phyloP scores from a whole-genome alignment of 108 stramenopile species.

The Pseudonitzschia delicatissima region DNA sequence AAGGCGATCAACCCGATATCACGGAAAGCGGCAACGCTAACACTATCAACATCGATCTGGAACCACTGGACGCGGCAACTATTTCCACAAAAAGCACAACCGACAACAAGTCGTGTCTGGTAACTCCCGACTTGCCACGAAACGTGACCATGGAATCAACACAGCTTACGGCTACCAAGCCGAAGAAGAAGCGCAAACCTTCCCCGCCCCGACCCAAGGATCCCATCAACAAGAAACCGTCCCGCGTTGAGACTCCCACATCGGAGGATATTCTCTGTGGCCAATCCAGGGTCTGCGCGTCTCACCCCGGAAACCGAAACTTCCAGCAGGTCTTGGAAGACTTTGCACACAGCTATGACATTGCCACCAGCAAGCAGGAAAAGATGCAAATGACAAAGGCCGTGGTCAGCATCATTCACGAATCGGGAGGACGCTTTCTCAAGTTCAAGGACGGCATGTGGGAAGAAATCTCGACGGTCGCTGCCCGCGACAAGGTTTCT shows the following conservation, averaged over 20 bases:
- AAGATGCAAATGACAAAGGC: constrained; percentile 51
- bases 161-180: background rate
- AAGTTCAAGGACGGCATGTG: constrained; percentile 37
- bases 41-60: background rate
- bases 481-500: constrained; percentile 47
- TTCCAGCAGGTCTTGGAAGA: constrained; percentile 33
- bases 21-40: background rate
- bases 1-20: too few relatives aligned
- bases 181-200: background rate
- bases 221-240: background rate
- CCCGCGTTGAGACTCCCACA: constrained; percentile 10
- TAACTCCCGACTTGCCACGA: background rate
- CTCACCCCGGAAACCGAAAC: constrained; percentile 31
- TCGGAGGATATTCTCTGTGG: constrained; percentile 42
- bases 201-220: background rate
- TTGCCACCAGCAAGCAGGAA: constrained; percentile 37
- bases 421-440: constrained; percentile 35
- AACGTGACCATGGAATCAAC: background rate
- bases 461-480: constrained; percentile 44
- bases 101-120: background rate
- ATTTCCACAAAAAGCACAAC: background rate
- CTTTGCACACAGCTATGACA: constrained; percentile 22
- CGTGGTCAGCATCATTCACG: constrained; percentile 27
- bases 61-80: background rate
- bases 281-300: constrained; percentile 36